Evolutionary conservation across 768 basidiomycete species (phyloP).

Genomic region (Paxillus ammoniavirescens): DNA sequence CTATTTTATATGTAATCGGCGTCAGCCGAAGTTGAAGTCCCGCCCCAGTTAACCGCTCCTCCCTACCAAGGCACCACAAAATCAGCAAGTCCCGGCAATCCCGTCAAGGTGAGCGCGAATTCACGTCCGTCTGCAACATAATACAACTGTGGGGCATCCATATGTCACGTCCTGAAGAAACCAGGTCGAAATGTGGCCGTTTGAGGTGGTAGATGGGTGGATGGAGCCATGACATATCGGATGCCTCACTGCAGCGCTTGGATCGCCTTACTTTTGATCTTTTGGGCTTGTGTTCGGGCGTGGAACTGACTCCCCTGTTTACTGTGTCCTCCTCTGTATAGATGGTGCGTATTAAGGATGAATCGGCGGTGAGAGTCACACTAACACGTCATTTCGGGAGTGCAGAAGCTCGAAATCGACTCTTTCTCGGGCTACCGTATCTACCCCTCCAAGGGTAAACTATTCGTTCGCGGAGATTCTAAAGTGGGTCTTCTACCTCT

Average conservation of each 20-base stretch:
- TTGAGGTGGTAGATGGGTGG: constrained; percentile 36
- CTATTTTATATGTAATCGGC: constrained; percentile 16
- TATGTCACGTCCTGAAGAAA: not conserved
- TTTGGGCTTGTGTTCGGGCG: constrained; percentile 6
- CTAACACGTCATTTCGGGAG: constrained; percentile 13
- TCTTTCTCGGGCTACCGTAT: constrained; percentile 96
- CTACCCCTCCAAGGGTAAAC: constrained; percentile 96
- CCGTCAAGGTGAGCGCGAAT: constrained; percentile 59
- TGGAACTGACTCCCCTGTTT: constrained; percentile 18
- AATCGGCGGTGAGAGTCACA: not conserved
- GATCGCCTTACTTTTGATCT: constrained; percentile 9
- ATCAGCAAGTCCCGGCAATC: constrained; percentile 36
- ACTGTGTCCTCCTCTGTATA: not conserved
- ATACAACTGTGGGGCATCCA: constrained; percentile 10
- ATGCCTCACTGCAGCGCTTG: constrained; percentile 32
- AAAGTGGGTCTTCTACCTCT: constrained; percentile 58
- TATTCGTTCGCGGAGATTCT: constrained; percentile 94
- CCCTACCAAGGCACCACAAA: constrained; percentile 16
- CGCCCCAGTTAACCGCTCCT: constrained; percentile 14
- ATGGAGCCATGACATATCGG: constrained; percentile 35
- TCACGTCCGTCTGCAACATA: constrained; percentile 19
- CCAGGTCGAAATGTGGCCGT: constrained; percentile 6
- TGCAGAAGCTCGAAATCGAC: constrained; percentile 96
- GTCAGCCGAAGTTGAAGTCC: constrained; percentile 27
- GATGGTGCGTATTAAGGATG: constrained; percentile 23